These are phyloP conservation scores for Thalassiosira hispida DNA, from an alignment of 352 stramenopile genomes.

Conservation along the genomic window DNA sequence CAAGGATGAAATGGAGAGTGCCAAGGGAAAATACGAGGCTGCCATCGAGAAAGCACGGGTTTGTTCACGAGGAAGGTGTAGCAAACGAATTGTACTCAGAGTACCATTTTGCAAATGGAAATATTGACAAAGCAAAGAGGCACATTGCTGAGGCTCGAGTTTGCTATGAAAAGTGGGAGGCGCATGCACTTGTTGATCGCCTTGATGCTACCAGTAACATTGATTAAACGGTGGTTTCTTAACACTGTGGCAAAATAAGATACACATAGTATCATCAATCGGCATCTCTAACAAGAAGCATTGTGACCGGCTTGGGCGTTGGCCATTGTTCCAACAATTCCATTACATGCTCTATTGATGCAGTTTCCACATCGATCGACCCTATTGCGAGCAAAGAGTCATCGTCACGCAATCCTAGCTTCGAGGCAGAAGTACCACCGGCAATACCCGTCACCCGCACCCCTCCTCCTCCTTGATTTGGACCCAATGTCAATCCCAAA, in stretches of 20 bases:
- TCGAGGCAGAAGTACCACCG: neutral
- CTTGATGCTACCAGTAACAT: too few species aligned
- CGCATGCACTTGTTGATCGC: slow-evolving; percentile 3
- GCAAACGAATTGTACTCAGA: slow-evolving; percentile 10
- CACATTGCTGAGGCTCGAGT: neutral
- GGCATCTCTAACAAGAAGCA: slow-evolving; percentile 32
- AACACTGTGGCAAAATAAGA: neutral
- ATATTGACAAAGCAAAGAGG: neutral
- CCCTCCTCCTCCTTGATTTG: neutral
- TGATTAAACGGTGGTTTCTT: too few species aligned
- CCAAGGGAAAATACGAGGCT: slow-evolving; percentile 14
- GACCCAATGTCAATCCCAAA: slow-evolving; percentile 9
- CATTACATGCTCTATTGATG: slow-evolving; percentile 42
- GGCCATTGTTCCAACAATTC: slow-evolving; percentile 43
- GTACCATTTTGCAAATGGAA: slow-evolving; percentile 5
- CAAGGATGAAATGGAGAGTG: slow-evolving; percentile 16
- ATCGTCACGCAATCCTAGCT: slow-evolving; percentile 13
- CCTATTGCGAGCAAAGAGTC: slow-evolving; percentile 44
- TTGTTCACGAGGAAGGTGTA: slow-evolving; percentile 34
- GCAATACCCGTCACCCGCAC: slow-evolving; percentile 14
- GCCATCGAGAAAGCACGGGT: slow-evolving; percentile 25
- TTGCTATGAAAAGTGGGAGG: slow-evolving; percentile 36
- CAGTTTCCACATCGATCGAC: slow-evolving; percentile 47
- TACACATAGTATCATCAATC: neutral
- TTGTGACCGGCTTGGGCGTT: slow-evolving; percentile 6